Evolutionary conservation across 768 basidiomycete genomes (phyloP).

Genomic region (Kwoniella sp.): DNA sequence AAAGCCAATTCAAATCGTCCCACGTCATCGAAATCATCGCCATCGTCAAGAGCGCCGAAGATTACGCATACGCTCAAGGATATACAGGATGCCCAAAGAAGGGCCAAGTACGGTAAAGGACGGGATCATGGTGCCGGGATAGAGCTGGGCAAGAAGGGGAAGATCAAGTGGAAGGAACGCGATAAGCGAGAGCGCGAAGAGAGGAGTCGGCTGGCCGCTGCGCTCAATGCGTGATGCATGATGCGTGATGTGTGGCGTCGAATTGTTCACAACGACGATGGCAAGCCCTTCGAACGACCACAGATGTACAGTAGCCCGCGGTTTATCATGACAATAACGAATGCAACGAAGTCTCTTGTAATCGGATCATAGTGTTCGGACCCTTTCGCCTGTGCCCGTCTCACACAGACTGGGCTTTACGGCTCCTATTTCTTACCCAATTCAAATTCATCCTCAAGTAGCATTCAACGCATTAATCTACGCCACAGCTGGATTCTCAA

Average conservation of each 20-base stretch:
- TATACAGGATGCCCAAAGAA: constrained; percentile 34
- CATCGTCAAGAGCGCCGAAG: constrained; percentile 20
- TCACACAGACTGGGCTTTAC: no score
- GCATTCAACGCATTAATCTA: no score
- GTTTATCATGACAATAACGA: background rate
- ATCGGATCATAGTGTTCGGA: no score
- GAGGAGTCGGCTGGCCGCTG: constrained; percentile 36
- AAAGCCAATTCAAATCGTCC: background rate
- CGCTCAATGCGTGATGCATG: constrained; percentile 16
- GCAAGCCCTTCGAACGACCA: no score
- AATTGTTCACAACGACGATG: no score
- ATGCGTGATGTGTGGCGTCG: no score
- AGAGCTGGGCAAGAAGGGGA: constrained; percentile 50
- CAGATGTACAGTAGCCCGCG: no score
- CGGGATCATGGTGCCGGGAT: constrained; percentile 9
- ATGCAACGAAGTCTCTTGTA: background rate
- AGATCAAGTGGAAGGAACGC: constrained; percentile 44
- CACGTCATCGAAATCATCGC: background rate
- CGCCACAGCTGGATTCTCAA: no score
- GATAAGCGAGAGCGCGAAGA: constrained; percentile 48
- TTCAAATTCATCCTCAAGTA: no score
- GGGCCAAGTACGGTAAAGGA: constrained; percentile 21
- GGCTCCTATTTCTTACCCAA: no score
- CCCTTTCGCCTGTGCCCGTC: no score
- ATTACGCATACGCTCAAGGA: constrained; percentile 45